phyloP scores from a whole-genome alignment of 2,329 filamentous ascomycete genomes.

The Cryphonectria japonica region DNA sequence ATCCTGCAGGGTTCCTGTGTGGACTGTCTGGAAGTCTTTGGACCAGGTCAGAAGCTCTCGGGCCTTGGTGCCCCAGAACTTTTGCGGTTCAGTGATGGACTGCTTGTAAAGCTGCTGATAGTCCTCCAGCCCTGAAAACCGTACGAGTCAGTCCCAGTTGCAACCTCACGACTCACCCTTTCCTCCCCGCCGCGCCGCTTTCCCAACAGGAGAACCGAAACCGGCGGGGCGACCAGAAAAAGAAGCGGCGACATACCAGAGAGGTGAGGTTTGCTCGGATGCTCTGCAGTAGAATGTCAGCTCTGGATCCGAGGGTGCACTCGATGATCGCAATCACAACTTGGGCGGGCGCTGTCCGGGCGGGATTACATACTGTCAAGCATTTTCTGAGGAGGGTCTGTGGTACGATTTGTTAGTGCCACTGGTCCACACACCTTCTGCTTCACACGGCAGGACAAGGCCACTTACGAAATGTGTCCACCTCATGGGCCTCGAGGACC shows the following conservation, averaged over 20 bases:
- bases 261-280: constrained; percentile 71
- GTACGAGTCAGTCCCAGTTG: constrained; percentile 17
- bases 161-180: not conserved
- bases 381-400: constrained; percentile 69
- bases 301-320: constrained; percentile 23
- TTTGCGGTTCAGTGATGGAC: constrained; percentile 85
- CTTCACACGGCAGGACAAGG: not conserved
- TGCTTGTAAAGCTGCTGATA: constrained; percentile 74
- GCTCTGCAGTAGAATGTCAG: constrained; percentile 57
- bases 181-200: not conserved
- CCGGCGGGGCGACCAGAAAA: not conserved
- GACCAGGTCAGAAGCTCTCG: constrained; percentile 91
- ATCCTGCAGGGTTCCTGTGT: constrained; percentile 71
- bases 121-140: constrained; percentile 61
- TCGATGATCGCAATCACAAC: constrained; percentile 25
- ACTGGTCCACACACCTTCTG: constrained; percentile 14
- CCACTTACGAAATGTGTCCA: constrained; percentile 71
- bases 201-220: not conserved
- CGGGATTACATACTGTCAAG: constrained; percentile 60
- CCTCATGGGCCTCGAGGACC: constrained; percentile 75
- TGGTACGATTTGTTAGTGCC: constrained; percentile 32
- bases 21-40: constrained; percentile 88
- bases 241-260: constrained; percentile 46
- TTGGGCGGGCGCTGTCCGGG: not conserved
- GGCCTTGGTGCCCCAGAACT: constrained; percentile 87